phyloP scores from a whole-genome alignment of 1,139 yeast genomes.

The Nakaseomyces uthaithaninus region DNA sequence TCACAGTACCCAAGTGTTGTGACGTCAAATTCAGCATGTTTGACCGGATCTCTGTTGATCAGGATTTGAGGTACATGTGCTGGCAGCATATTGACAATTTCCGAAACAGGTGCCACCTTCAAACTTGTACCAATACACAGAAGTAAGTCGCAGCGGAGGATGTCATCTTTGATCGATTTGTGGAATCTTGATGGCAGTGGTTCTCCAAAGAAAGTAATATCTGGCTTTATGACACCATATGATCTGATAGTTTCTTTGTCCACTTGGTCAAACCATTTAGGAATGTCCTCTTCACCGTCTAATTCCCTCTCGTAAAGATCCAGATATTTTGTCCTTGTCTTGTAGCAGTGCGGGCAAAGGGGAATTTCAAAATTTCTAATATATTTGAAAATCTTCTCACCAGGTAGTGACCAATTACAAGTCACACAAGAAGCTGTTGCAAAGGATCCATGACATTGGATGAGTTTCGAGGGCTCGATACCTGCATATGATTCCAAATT shows the following conservation, averaged over 20 bases:
- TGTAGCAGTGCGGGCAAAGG: conserved; percentile 60
- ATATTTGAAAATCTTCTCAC: conserved; percentile 54
- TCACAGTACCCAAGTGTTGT: conserved; percentile 80
- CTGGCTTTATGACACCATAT: conserved; percentile 92
- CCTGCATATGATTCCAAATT: conserved; percentile 84
- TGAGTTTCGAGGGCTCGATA: conserved; percentile 53
- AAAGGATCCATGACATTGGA: conserved; percentile 95
- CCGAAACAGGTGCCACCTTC: conserved; percentile 94
- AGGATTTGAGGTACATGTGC: conserved; percentile 72
- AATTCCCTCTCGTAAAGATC: conserved; percentile 10
- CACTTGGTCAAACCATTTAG: conserved; percentile 3
- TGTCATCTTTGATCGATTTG: conserved; percentile 49
- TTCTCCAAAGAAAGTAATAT: conserved; percentile 92
- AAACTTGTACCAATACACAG: conserved; percentile 89
- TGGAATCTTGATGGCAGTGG: conserved; percentile 71
- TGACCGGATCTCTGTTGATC: conserved; percentile 74
- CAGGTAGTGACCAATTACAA: conserved; percentile 60
- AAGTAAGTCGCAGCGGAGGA: conserved; percentile 65
- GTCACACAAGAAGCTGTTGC: conserved; percentile 84
- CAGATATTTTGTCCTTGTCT: conserved; percentile 35
- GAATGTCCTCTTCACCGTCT: conserved; percentile 4
- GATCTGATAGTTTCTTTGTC: conserved; percentile 33
- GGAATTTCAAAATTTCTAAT: conserved; percentile 61
- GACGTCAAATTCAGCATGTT: conserved; percentile 73
- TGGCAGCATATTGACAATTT: conserved; percentile 70